Evolutionary conservation across 805 yeast species (phyloP), one percentile per base, ranked within the genome.

Genomic region (Wickerhamomyces bovis): DNA sequence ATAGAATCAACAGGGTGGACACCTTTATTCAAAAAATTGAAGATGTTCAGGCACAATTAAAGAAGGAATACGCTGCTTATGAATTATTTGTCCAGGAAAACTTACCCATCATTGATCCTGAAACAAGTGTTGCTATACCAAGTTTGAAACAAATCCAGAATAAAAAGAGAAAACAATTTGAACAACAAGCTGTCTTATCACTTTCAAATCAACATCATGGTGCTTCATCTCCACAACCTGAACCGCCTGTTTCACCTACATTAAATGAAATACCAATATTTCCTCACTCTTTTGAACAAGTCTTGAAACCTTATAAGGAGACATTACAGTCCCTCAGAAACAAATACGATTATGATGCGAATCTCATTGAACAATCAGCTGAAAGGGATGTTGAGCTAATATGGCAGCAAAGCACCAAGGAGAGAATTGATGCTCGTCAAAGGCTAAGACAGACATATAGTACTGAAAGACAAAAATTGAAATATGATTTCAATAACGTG

Each of bases 1-100:
- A 68, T 3, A 52, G 70, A 39, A 42, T 65, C 3, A 26, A 57
- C 1, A 55, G 69, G 36, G 59, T 67, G 2, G 70, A 67, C 43
- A 55, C 67, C 16, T 50, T 64, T 48, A 52, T 68, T 6, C 38
- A 56, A n/a, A 53, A 57, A 26, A 62, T 69, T 21, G 72, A 68
- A 36, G 53, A 57, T 18, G 36, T 60, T 0, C 62, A 66, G n/a
- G 44, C 47, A 4, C 44, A 55, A 8, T 48, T 64, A 13, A 56
- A 52, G 33, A 48, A 47, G 11, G 54, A 59, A 12, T 62, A 46
- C 22, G 43, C 38, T 2, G 41, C 43, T 0, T 54, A 55, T 41
- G 57, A 60, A 18, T 33, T 46, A 1, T 38, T 42, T 13, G 51
- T 65, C 9, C 53, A 56, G 10, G 31, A 46, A 6, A 45, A 43